A percentile compares a stretch with the other conserved stretches of the same genome.
phyloP scores from a whole-genome alignment of 2,329 filamentous ascomycete genomes.

The Fusarium xylarioides region DNA sequence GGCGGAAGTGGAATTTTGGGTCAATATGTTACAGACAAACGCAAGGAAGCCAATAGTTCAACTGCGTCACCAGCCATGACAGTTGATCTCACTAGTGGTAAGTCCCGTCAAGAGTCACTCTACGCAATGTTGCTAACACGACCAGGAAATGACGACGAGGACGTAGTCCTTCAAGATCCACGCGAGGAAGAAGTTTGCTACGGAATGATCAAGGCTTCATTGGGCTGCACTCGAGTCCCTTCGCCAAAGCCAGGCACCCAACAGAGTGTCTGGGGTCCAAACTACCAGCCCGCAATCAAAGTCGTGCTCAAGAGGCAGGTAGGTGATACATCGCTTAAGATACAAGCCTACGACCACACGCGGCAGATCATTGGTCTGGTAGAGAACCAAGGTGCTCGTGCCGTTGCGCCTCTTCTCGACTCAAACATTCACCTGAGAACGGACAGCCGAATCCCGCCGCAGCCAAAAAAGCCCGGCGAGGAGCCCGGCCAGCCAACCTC shows the following conservation, averaged over 20 bases:
- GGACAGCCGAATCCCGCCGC: constrained; percentile 74
- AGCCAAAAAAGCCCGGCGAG: constrained; percentile 72
- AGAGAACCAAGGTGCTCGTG: constrained; percentile 72
- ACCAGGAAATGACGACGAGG: constrained; percentile 62
- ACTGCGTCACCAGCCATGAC: constrained; percentile 52
- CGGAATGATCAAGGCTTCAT: constrained; percentile 75
- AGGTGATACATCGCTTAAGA: constrained; percentile 65
- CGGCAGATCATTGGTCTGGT: constrained; percentile 79
- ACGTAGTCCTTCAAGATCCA: constrained; percentile 66
- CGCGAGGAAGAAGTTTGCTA: constrained; percentile 80
- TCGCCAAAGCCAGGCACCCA: constrained; percentile 70
- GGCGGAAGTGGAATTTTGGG: constrained; percentile 67
- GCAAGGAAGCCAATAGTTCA: constrained; percentile 52
- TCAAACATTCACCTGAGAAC: constrained; percentile 72
- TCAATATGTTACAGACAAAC: constrained; percentile 71
- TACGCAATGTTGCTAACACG: constrained; percentile 1
- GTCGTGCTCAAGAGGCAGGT: constrained; percentile 71
- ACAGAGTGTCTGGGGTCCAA: constrained; percentile 64
- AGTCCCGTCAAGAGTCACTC: constrained; percentile 22
- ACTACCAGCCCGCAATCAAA: constrained; percentile 78
- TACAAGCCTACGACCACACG: constrained; percentile 78
- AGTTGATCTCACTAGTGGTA: constrained; percentile 68
- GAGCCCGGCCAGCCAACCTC: constrained; percentile 70
- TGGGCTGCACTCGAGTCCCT: constrained; percentile 75
- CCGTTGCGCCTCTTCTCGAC: constrained; percentile 78